phyloP scores from a whole-genome alignment of 2,329 filamentous ascomycete genomes.

The Xylaria sp. region DNA sequence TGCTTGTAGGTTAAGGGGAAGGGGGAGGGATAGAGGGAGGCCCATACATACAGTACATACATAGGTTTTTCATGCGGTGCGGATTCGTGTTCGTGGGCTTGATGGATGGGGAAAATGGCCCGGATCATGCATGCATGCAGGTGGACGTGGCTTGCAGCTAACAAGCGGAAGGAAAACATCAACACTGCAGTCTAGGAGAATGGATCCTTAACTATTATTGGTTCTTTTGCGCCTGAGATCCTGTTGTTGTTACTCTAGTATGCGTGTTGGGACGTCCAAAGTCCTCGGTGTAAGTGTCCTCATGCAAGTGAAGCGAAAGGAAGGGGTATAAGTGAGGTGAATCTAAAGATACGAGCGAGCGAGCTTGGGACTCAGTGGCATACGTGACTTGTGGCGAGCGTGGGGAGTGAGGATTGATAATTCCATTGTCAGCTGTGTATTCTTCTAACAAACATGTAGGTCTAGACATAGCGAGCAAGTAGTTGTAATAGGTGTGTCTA shows the following conservation, averaged over 20 bases:
- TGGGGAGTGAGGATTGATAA: slow-evolving; percentile 2
- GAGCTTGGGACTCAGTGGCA: neutral
- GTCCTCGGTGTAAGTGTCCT: neutral
- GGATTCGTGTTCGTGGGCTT: neutral
- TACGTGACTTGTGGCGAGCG: slow-evolving; percentile 13
- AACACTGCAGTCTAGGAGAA: neutral
- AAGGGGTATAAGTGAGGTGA: neutral
- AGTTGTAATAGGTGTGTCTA: neutral
- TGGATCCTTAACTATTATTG: neutral
- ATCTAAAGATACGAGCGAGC: neutral
- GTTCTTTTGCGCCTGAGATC: neutral
- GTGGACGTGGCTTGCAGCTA: slow-evolving; percentile 14
- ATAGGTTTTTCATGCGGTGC: neutral
- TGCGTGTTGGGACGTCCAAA: neutral
- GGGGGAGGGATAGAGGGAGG: too few relatives aligned
- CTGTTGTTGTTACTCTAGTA: neutral
- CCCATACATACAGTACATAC: neutral
- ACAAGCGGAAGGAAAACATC: neutral
- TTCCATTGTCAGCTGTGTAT: slow-evolving; percentile 6
- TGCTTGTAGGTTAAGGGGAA: too few relatives aligned
- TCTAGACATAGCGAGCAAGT: neutral
- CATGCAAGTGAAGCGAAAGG: neutral
- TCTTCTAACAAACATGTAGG: neutral
- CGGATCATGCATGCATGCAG: slow-evolving; percentile 6
- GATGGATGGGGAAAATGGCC: neutral